Evolutionary conservation across 306 rosid species (phyloP).

Genomic region (Carpinus fangiana): DNA sequence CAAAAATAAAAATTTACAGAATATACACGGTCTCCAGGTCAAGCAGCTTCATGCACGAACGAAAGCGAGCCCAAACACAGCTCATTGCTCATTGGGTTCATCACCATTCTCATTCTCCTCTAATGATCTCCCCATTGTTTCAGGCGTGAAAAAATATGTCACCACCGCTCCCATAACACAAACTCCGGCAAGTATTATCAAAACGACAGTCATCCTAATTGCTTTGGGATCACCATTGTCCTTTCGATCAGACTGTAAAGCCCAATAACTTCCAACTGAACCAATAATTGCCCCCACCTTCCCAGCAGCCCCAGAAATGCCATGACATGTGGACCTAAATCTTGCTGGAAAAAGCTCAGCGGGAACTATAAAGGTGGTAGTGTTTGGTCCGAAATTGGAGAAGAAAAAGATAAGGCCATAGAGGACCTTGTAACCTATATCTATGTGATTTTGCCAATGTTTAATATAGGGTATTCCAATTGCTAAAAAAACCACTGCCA

Average conservation of each 20-base stretch:
- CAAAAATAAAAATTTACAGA: too few species aligned
- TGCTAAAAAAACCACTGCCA: slow-evolving; percentile 51
- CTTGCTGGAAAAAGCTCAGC: slow-evolving; percentile 86
- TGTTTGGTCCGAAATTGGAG: slow-evolving; percentile 84
- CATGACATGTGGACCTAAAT: slow-evolving; percentile 71
- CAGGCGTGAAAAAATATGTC: slow-evolving; percentile 57
- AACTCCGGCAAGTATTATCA: slow-evolving; percentile 57
- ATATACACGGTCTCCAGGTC: too few species aligned
- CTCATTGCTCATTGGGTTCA: too few species aligned
- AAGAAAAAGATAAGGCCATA: slow-evolving; percentile 77
- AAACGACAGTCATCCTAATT: slow-evolving; percentile 42
- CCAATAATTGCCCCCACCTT: slow-evolving; percentile 81
- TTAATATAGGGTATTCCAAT: too few species aligned
- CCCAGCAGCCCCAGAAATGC: slow-evolving; percentile 35
- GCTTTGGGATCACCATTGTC: neutral
- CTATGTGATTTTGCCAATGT: slow-evolving; percentile 23
- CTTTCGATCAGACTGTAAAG: neutral
- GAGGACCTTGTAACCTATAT: slow-evolving; percentile 42
- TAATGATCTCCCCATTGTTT: slow-evolving; percentile 65
- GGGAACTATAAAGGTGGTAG: slow-evolving; percentile 78
- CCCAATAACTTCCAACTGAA: slow-evolving; percentile 36
- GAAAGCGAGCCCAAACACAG: too few species aligned
- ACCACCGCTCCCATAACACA: slow-evolving; percentile 55
- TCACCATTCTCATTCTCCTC: slow-evolving; percentile 54
- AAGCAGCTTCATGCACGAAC: too few species aligned